phyloP scores from a whole-genome alignment of 176 grass and related monocot species.

The barley (Hordeum vulgare) region DNA sequence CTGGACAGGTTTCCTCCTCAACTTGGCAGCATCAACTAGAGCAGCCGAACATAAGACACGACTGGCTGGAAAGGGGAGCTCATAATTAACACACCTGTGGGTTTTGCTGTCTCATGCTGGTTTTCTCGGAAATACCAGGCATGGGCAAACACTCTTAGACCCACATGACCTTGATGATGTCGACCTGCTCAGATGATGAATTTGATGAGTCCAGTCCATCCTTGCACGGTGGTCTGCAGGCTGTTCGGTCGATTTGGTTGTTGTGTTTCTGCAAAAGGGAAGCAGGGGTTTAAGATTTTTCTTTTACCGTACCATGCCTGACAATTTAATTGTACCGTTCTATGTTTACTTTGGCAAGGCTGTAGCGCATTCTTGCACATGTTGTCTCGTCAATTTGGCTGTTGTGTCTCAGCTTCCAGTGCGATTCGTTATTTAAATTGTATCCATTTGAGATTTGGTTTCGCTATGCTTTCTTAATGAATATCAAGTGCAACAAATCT shows the following conservation, averaged over 20 bases:
- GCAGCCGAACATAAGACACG: neutral
- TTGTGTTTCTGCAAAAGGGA: no score
- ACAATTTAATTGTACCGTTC: no score
- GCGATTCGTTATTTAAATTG: no score
- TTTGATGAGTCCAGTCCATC: neutral
- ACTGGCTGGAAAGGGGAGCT: neutral
- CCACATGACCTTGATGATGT: neutral
- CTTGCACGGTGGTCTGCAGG: neutral
- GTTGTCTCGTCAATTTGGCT: no score
- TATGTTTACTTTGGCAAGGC: no score
- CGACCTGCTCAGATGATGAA: neutral
- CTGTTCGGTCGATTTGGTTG: no score
- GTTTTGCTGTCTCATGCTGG: constrained; percentile 5
- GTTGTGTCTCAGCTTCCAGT: no score
- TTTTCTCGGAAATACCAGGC: neutral
- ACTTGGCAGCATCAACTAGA: neutral
- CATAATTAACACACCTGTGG: neutral
- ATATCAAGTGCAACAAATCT: no score
- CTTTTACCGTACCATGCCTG: no score
- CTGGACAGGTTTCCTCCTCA: constrained; percentile 16
- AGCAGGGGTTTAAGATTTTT: no score
- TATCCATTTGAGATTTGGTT: neutral
- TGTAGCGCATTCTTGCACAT: no score
- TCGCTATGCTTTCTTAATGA: no score
- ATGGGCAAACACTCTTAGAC: neutral